Conservation (phyloP, 768 basidiomycete genomes). For the Rhodotorula graminis region DNA sequence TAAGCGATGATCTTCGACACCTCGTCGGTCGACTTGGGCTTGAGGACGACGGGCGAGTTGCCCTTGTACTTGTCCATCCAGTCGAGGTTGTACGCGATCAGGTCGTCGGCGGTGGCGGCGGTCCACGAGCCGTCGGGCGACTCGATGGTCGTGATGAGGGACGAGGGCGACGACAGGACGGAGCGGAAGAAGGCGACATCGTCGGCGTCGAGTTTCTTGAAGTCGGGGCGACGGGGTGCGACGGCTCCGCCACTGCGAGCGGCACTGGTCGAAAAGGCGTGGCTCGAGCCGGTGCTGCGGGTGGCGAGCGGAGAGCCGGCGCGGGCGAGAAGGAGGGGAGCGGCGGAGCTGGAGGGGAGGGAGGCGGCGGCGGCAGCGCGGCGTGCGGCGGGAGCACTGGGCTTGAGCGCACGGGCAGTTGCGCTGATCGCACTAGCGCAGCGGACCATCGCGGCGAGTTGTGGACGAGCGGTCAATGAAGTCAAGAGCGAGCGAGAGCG, state of each 20-base stretch:
- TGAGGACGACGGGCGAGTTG: constrained; percentile 74
- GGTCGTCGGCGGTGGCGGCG: constrained; percentile 52
- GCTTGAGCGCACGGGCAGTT: constrained; percentile 6
- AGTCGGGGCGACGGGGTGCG: constrained; percentile 32
- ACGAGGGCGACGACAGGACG: constrained; percentile 46
- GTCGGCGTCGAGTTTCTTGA: constrained; percentile 41
- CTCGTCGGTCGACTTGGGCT: constrained; percentile 79
- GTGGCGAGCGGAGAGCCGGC: background rate
- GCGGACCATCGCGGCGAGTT: background rate
- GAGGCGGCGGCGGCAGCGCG: background rate
- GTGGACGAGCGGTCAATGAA: background rate
- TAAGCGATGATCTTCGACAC: constrained; percentile 82
- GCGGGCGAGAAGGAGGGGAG: background rate
- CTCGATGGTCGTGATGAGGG: constrained; percentile 47
- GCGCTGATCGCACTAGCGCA: background rate
- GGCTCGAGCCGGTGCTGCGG: background rate
- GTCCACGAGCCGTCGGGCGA: constrained; percentile 23
- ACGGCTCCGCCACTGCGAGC: background rate
- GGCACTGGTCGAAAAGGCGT: constrained; percentile 7
- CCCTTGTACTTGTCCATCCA: constrained; percentile 73
- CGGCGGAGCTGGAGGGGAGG: background rate
- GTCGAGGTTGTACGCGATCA: constrained; percentile 76
- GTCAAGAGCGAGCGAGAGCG: background rate
- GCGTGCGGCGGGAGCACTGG: background rate
- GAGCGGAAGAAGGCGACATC: constrained; percentile 46